These are phyloP conservation scores for Podaxis sp. DNA, from an alignment of 768 basidiomycete species.

Conservation along the genomic window DNA sequence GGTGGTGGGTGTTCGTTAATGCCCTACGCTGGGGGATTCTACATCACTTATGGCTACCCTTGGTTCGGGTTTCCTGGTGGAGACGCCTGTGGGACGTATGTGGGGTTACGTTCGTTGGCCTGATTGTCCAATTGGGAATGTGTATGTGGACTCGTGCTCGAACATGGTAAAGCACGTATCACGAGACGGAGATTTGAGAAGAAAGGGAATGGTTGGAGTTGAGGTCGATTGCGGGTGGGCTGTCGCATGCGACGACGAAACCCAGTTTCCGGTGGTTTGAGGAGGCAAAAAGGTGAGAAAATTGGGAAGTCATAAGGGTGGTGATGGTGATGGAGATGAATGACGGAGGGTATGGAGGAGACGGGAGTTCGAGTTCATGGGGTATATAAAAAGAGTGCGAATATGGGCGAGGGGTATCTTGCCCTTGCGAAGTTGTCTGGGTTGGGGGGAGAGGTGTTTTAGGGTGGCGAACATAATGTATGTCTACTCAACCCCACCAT, in stretches of 20 bases:
- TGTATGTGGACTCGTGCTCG: constrained; percentile 37
- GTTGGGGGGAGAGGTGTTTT: constrained; percentile 39
- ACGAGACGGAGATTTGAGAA: constrained; percentile 31
- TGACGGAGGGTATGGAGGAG: constrained; percentile 29
- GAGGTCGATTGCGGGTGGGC: constrained; percentile 10
- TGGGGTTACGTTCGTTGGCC: constrained; percentile 37
- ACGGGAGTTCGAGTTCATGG: constrained; percentile 40
- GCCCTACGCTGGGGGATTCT: constrained; percentile 43
- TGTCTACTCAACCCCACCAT: constrained; percentile 19
- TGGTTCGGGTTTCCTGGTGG: constrained; percentile 37
- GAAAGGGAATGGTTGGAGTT: constrained; percentile 28
- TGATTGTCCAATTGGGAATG: constrained; percentile 32
- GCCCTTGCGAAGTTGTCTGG: constrained; percentile 29
- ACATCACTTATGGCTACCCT: constrained; percentile 42
- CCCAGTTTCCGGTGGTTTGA: neutral
- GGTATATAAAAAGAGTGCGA: constrained; percentile 26
- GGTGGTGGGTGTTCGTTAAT: constrained; percentile 36
- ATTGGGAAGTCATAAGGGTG: constrained; percentile 9
- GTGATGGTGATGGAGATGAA: constrained; percentile 18
- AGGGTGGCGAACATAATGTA: constrained; percentile 27
- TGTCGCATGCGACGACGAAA: neutral
- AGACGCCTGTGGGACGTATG: constrained; percentile 25
- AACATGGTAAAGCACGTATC: constrained; percentile 35
- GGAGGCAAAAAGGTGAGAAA: constrained; percentile 12
- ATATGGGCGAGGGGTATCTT: constrained; percentile 27